Conservation (phyloP, 208 protist species). For the Trypanosoma vivax region DNA sequence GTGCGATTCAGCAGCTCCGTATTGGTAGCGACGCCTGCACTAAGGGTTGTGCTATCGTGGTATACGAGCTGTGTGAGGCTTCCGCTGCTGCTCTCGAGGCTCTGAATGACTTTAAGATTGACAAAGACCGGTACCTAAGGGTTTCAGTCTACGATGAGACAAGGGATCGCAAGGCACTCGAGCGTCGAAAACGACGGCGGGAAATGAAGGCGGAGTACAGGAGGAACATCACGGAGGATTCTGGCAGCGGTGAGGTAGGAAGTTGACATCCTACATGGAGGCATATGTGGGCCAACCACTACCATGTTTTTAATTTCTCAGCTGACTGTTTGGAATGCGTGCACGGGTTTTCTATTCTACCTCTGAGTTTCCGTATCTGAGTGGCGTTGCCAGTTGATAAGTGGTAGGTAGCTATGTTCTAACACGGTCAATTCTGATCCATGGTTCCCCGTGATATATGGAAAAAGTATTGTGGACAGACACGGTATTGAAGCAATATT, state of each 20-base stretch:
- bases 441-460: too few species aligned
- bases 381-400: too few species aligned
- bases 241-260: slow-evolving; percentile 10
- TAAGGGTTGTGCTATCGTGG: slow-evolving; percentile 77
- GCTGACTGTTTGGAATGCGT: too few species aligned
- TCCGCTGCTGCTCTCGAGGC: slow-evolving; percentile 49
- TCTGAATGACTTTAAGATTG: slow-evolving; percentile 66
- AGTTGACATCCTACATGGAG: too few species aligned
- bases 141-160: slow-evolving; percentile 81
- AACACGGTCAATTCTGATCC: too few species aligned
- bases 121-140: slow-evolving; percentile 56
- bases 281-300: too few species aligned
- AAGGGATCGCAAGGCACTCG: slow-evolving; percentile 63
- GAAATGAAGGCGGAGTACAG: slow-evolving; percentile 79
- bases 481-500: too few species aligned
- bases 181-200: slow-evolving; percentile 67
- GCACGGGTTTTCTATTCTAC: too few species aligned
- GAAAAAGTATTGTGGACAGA: too few species aligned
- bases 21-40: slow-evolving; percentile 56
- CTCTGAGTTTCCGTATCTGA: too few species aligned
- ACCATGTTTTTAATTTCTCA: too few species aligned
- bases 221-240: slow-evolving; percentile 48
- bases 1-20: slow-evolving; percentile 75
- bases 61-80: slow-evolving; percentile 83
- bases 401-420: too few species aligned